Evolutionary conservation across 345 rosid species (phyloP).

Genomic region (Linum usitatissimum): DNA sequence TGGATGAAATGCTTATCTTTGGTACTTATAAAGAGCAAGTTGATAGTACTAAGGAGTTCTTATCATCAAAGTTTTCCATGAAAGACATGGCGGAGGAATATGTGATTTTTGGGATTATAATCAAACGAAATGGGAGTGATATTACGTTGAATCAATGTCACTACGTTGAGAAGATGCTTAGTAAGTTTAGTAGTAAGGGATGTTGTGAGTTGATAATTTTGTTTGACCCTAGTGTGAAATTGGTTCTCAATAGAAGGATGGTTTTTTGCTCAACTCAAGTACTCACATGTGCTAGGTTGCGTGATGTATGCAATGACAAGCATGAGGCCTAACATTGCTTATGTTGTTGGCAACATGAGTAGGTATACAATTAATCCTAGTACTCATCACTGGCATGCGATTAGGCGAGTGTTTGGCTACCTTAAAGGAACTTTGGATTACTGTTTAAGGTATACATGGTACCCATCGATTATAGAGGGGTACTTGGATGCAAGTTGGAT

Average conservation of each 20-base stretch:
- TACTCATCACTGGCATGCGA: not conserved
- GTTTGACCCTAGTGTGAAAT: not conserved
- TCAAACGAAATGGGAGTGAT: not conserved
- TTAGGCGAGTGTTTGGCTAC: not conserved
- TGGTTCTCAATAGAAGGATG: not conserved
- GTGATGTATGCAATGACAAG: not conserved
- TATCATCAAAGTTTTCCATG: not conserved
- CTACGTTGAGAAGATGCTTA: not conserved
- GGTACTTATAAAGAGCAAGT: not conserved
- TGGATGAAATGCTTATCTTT: not conserved
- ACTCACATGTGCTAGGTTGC: not conserved
- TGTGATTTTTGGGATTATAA: not conserved
- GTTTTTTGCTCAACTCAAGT: not conserved
- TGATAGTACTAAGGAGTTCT: not conserved
- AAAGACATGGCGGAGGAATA: not conserved
- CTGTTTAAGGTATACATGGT: too few relatives aligned
- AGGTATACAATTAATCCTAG: not conserved
- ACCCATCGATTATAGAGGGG: not conserved
- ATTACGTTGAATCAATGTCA: not conserved
- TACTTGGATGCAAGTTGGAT: not conserved
- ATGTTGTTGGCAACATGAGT: not conserved
- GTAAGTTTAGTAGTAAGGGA: too few relatives aligned
- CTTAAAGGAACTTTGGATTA: not conserved
- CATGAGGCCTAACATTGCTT: not conserved
- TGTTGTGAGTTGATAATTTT: not conserved